Base-by-base conservation (phyloP, 768 basidiomycete genomes). In the Cystofilobasidium ferigula region DNA sequence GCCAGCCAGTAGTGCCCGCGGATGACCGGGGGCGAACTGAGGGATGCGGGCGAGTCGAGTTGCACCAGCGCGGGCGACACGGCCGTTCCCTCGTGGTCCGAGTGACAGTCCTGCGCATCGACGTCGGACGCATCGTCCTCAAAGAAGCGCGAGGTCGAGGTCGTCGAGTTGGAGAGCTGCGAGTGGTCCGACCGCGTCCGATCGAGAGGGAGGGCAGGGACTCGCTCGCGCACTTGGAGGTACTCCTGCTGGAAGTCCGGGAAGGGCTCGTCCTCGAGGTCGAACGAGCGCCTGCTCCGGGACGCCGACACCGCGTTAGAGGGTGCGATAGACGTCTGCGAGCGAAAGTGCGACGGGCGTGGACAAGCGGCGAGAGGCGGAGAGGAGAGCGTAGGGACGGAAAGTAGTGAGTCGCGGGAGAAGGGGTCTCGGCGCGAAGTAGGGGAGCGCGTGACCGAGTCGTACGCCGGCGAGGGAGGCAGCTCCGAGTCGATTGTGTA, bases 161-260 rank as follows among this genome's bases (percentile, higher is more conserved):
- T 20, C n/a, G 35, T 12, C 8, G 18, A 30, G 20, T 34, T 4
- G 43, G 35, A 16, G 26, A n/a, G n/a, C n/a, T 32, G 8, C 28
- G 20, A 3, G 20, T n/a, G 36, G 26, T 32, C 13, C 26, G 28
- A 28, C 9, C 22, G 30, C 3, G 34, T 38, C 47, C 32, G 30
- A 26, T 8, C 28, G 34, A 20, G n/a, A 42, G 3, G 42, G 35
- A 36, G 61, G 2, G 20, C 20, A 43, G 60, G 13, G 14, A 20
- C 43, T 5, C 20, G 40, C 20, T 43, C 10, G 10, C 60, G 26
- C 1, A 20, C 0, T 16, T n/a, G 12, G 32, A 30, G 32, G 53
- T 63, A 63, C 38, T 63, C 62, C 9, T 36, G 12, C 38, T 63
- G 62, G 26, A 63, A 63, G 28, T 56, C 62, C 1, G 38, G 51